Conservation (phyloP, 2,329 filamentous ascomycete genomes). For the Monosporascus sp. region DNA sequence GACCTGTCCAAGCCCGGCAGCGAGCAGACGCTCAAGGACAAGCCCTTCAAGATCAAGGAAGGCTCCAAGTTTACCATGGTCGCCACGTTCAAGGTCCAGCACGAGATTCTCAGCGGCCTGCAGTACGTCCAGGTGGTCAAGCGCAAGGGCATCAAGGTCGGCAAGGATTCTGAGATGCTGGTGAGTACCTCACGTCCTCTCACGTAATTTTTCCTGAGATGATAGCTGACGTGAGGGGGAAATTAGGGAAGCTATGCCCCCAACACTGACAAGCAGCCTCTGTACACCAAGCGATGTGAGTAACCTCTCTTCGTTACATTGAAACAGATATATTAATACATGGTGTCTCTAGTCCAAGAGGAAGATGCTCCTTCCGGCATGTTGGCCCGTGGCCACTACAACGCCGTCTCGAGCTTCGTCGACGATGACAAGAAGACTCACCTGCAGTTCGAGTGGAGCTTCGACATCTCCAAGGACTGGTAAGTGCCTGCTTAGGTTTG, state of each 20-base stretch:
- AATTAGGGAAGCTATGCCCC: conserved; percentile 82
- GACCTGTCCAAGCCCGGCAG: conserved; percentile 72
- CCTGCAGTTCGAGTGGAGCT: conserved; percentile 90
- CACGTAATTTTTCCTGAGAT: neutral
- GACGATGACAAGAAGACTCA: conserved; percentile 93
- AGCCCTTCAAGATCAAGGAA: conserved; percentile 98
- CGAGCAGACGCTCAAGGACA: conserved; percentile 73
- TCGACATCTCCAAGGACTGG: conserved; percentile 97
- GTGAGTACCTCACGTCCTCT: conserved; percentile 44
- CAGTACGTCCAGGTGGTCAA: conserved; percentile 96
- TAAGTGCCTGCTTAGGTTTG: conserved; percentile 30
- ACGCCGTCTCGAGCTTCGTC: conserved; percentile 81
- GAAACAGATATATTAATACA: neutral
- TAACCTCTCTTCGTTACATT: conserved; percentile 10
- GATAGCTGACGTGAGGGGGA: conserved; percentile 16
- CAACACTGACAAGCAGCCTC: conserved; percentile 78
- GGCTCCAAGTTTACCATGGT: conserved; percentile 91
- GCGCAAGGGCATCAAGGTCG: conserved; percentile 77
- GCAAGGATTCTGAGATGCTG: conserved; percentile 98
- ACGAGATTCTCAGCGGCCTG: conserved; percentile 89
- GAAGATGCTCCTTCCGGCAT: conserved; percentile 92
- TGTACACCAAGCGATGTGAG: conserved; percentile 91
- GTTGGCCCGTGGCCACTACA: conserved; percentile 85
- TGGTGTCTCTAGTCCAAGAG: conserved; percentile 61
- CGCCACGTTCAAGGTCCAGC: conserved; percentile 90